phyloP scores from a whole-genome alignment of 371 early-diverging fungal genomes.

The Mortierella sp. region DNA sequence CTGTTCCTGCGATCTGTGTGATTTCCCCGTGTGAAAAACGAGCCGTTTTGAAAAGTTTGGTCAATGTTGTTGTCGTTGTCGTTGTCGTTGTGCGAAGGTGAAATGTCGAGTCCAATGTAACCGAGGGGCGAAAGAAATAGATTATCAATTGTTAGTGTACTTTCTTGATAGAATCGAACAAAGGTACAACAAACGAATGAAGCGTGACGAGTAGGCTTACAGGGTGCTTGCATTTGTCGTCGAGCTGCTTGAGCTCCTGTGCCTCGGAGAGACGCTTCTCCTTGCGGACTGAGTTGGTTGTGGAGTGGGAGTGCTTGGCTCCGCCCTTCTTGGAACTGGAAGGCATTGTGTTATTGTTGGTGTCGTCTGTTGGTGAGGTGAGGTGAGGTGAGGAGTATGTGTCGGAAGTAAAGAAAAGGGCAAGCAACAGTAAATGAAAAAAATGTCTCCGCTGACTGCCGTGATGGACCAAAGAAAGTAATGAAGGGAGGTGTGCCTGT shows the following conservation, averaged over 20 bases:
- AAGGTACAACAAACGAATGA: background rate
- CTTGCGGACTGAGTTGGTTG: slow-evolving; percentile 25
- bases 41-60: background rate
- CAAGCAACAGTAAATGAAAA: background rate
- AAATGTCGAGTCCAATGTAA: background rate
- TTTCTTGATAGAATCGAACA: background rate
- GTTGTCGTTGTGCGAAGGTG: background rate
- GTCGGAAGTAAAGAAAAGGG: background rate
- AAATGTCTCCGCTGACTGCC: background rate
- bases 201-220: slow-evolving; percentile 16
- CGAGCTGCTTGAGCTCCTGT: slow-evolving; percentile 51
- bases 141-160: background rate
- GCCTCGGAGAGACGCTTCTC: slow-evolving; percentile 43
- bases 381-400: background rate
- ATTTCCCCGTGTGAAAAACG: background rate
- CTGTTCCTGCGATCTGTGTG: slow-evolving; percentile 33
- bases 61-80: background rate
- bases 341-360: slow-evolving; percentile 25
- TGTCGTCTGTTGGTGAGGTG: background rate
- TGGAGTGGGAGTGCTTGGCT: slow-evolving; percentile 25
- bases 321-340: slow-evolving; percentile 32
- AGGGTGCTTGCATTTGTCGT: slow-evolving; percentile 45
- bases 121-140: background rate
- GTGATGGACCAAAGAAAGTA: background rate
- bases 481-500: background rate